Evolutionary conservation across 192 early-diverging fungal species (phyloP).

Genomic region (Funneliformis geosporum): DNA sequence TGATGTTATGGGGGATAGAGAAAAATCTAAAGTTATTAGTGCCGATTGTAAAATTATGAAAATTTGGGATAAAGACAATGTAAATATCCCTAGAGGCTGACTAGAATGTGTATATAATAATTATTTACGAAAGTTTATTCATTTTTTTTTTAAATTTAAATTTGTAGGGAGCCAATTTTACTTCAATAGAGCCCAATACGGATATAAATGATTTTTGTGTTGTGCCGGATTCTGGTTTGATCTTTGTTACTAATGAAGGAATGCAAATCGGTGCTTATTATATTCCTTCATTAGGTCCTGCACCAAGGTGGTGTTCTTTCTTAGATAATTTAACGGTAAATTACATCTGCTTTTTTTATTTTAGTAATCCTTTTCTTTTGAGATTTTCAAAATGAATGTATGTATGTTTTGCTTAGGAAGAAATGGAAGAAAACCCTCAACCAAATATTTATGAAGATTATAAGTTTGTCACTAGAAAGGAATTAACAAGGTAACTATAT

Average conservation of each 20-base stretch:
- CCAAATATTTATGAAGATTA: constrained; percentile 94
- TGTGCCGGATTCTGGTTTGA: constrained; percentile 77
- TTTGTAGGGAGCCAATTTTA: constrained; percentile 75
- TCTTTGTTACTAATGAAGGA: constrained; percentile 92
- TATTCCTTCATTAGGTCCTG: constrained; percentile 88
- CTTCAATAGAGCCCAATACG: constrained; percentile 86
- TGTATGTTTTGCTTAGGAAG: constrained; percentile 46
- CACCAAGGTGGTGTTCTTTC: constrained; percentile 91
- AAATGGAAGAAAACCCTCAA: constrained; percentile 87
- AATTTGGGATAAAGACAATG: constrained; percentile 84
- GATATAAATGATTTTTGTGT: constrained; percentile 95
- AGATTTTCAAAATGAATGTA: too few relatives aligned
- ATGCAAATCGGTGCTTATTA: constrained; percentile 92
- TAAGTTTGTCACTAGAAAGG: constrained; percentile 94
- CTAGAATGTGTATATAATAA: neutral
- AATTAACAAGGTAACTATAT: constrained; percentile 59
- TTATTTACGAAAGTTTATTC: neutral
- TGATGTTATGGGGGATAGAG: constrained; percentile 51
- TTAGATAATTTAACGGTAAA: constrained; percentile 88
- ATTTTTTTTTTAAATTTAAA: neutral
- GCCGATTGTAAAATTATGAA: constrained; percentile 91
- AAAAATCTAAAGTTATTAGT: constrained; percentile 75
- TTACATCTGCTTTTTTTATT: neutral
- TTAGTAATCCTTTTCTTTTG: neutral
- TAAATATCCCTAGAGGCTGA: constrained; percentile 34